Evolutionary conservation across 2,329 filamentous ascomycete genomes (phyloP).

Genomic region (Pseudohalonectria lignicola): DNA sequence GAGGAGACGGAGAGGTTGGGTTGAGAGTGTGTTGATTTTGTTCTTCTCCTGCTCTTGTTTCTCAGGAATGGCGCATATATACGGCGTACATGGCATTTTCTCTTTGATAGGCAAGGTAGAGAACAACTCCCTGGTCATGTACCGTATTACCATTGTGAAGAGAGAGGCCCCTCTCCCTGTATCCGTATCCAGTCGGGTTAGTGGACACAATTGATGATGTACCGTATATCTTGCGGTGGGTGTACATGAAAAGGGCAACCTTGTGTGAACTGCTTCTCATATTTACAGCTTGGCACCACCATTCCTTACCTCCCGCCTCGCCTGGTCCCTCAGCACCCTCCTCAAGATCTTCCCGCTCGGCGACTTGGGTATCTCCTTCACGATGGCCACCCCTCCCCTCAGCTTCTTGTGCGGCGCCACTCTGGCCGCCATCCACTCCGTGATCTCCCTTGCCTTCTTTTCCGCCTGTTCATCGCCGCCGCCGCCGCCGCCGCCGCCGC

Average conservation of each 20-base stretch:
- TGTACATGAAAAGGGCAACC: not conserved
- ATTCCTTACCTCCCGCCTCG: slow-evolving; percentile 23
- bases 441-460: slow-evolving; percentile 26
- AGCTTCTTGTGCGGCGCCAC: slow-evolving; percentile 50
- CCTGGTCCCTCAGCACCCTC: slow-evolving; percentile 27
- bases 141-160: not conserved
- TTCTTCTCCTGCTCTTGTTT: too few species aligned
- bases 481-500: slow-evolving; percentile 5
- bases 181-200: not conserved
- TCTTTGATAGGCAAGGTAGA: too few species aligned
- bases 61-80: not conserved
- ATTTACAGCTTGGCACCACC: slow-evolving; percentile 28
- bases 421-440: slow-evolving; percentile 21
- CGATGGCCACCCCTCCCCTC: slow-evolving; percentile 59
- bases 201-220: not conserved
- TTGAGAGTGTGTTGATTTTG: slow-evolving; percentile 15
- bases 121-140: too few species aligned
- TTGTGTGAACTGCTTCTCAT: not conserved
- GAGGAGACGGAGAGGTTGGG: slow-evolving; percentile 80
- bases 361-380: slow-evolving; percentile 62
- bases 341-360: slow-evolving; percentile 40
- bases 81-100: not conserved
- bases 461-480: slow-evolving; percentile 7
- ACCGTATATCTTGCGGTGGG: not conserved
- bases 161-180: not conserved